Percentiles rank a stretch among this genome's conserved stretches.
phyloP scores from a whole-genome alignment of 257 asterid species.

The Primulina eburnea region DNA sequence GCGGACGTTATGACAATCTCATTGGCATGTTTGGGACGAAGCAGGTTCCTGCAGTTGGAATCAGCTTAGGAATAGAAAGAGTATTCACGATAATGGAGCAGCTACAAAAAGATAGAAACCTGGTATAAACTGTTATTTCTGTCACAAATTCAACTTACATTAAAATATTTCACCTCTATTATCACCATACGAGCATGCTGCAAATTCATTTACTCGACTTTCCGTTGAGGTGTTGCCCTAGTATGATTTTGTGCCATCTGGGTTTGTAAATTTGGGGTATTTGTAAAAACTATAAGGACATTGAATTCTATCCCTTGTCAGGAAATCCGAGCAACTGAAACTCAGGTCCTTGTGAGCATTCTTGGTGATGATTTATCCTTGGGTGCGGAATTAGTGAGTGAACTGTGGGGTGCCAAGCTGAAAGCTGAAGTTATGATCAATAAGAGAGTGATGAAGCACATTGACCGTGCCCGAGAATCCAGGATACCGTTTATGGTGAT shows the following conservation, averaged over 20 bases:
- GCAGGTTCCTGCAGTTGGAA: constrained; percentile 92
- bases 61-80: constrained; percentile 93
- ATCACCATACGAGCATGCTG: too few relatives aligned
- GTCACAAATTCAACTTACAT: too few relatives aligned
- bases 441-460: constrained; percentile 60
- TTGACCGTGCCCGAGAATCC: constrained; percentile 58
- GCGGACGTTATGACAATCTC: constrained; percentile 92
- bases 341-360: constrained; percentile 84
- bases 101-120: constrained; percentile 56
- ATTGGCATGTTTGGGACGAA: constrained; percentile 83
- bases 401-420: constrained; percentile 70
- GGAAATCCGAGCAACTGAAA: constrained; percentile 77
- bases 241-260: too few relatives aligned
- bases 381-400: constrained; percentile 65
- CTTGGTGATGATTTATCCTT: constrained; percentile 64
- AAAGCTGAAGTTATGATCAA: constrained; percentile 68
- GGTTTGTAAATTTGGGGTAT: too few relatives aligned
- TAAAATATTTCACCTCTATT: too few relatives aligned
- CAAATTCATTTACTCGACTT: too few relatives aligned
- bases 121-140: constrained; percentile 36
- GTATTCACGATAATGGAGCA: constrained; percentile 90
- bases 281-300: too few relatives aligned
- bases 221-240: too few relatives aligned
- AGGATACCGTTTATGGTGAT: constrained; percentile 77
- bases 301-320: constrained; percentile 7